Evolutionary conservation across 495 filamentous ascomycete genomes (phyloP).

Genomic region (Xylaria palmicola): DNA sequence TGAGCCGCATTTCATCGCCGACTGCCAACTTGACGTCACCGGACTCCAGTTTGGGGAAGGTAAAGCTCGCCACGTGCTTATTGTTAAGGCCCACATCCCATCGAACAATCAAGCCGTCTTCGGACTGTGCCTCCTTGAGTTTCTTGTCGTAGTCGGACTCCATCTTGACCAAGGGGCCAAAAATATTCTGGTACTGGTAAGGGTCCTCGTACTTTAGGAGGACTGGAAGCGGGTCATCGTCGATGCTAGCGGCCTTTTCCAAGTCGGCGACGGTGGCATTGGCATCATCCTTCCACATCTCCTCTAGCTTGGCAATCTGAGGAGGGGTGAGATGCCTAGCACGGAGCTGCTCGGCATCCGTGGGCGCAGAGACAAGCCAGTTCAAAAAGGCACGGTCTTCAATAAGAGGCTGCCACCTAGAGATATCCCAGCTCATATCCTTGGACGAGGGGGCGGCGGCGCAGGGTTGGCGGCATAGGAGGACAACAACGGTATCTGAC

Average conservation of each 20-base stretch:
- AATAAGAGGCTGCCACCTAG: slow-evolving; percentile 95
- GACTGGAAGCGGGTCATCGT: slow-evolving; percentile 93
- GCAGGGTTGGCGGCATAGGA: slow-evolving; percentile 95
- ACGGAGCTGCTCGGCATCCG: slow-evolving; percentile 93
- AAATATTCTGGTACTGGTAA: slow-evolving; percentile 98
- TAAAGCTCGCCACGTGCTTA: slow-evolving; percentile 95
- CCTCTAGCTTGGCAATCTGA: slow-evolving; percentile 94
- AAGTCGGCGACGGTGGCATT: slow-evolving; percentile 87
- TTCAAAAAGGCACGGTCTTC: slow-evolving; percentile 93
- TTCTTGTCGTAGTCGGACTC: slow-evolving; percentile 99
- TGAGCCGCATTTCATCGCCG: slow-evolving; percentile 96
- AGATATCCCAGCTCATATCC: slow-evolving; percentile 99
- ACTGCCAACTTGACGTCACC: slow-evolving; percentile 98
- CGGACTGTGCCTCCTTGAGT: slow-evolving; percentile 95
- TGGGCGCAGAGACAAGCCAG: slow-evolving; percentile 88
- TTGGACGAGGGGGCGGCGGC: slow-evolving; percentile 94
- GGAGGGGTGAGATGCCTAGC: slow-evolving; percentile 92
- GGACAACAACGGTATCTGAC: slow-evolving; percentile 95
- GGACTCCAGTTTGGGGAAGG: slow-evolving; percentile 93
- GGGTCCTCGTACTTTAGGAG: slow-evolving; percentile 95
- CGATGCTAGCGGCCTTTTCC: slow-evolving; percentile 88
- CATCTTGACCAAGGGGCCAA: slow-evolving; percentile 97
- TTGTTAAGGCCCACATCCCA: slow-evolving; percentile 98
- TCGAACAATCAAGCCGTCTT: slow-evolving; percentile 88
- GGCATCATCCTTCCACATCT: slow-evolving; percentile 98